Percentiles rank a stretch among this genome's conserved stretches.
phyloP scores from a whole-genome alignment of 495 filamentous ascomycete species.

The Neurospora sp. region DNA sequence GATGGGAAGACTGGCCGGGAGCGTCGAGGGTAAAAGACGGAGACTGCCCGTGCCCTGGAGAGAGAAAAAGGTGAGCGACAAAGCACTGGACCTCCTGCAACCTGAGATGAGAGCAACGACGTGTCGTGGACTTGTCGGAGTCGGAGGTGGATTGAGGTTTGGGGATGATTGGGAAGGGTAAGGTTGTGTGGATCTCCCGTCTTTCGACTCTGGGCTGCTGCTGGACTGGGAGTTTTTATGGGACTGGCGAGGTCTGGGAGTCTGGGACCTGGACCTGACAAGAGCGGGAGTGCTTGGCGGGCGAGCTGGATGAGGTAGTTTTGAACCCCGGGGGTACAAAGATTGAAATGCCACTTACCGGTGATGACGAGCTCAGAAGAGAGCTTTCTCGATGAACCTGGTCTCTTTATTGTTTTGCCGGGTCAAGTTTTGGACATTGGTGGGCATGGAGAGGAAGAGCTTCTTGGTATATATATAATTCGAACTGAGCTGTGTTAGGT shows the following conservation, averaged over 20 bases:
- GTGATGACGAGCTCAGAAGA: neutral
- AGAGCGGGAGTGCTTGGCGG: neutral
- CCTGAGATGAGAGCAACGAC: neutral
- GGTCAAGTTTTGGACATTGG: neutral
- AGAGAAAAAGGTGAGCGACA: neutral
- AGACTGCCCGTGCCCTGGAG: neutral
- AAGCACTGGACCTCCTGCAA: neutral
- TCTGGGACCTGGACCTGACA: neutral
- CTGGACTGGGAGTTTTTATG: neutral
- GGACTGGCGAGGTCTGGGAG: neutral
- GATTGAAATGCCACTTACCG: neutral
- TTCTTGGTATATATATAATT: neutral
- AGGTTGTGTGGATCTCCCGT: neutral
- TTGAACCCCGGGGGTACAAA: neutral
- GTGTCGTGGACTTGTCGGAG: neutral
- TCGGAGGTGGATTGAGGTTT: neutral
- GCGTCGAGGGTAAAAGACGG: neutral
- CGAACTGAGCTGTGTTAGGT: neutral
- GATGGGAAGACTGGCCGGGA: neutral
- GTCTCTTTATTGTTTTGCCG: neutral
- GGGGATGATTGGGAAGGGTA: neutral
- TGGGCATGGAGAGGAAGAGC: neutral
- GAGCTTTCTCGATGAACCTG: neutral
- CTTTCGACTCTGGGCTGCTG: neutral
- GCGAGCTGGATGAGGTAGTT: neutral